Percentiles rank a stretch among this genome's conserved stretches.
phyloP scores from a whole-genome alignment of 2,329 filamentous ascomycete species.

The Teratosphaeria viscida region DNA sequence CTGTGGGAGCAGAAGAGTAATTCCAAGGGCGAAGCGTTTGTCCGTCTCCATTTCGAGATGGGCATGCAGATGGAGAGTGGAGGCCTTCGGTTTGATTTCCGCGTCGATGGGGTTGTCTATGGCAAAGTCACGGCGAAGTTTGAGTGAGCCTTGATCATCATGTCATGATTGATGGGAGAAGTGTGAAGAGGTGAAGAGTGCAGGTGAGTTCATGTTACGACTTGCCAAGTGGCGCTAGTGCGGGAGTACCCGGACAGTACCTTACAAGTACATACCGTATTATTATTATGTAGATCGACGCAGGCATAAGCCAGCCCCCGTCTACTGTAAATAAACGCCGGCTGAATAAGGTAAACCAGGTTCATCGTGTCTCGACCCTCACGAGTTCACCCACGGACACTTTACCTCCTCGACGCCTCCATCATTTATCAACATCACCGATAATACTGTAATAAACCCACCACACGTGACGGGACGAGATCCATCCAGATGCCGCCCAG shows the following conservation, averaged over 20 bases:
- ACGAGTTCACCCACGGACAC: background rate
- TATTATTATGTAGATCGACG: background rate
- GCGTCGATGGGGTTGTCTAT: conserved; percentile 65
- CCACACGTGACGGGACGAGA: too few species aligned
- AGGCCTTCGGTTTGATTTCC: conserved; percentile 62
- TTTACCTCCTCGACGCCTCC: background rate
- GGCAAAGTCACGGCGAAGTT: conserved; percentile 67
- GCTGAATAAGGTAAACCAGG: background rate
- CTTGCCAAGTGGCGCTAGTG: background rate
- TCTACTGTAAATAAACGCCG: background rate
- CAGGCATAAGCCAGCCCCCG: background rate
- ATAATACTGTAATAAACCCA: too few species aligned
- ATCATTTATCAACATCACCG: background rate
- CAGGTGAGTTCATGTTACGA: background rate
- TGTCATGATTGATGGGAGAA: too few species aligned
- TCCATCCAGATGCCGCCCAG: background rate
- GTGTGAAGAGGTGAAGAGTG: background rate
- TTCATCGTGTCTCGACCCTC: background rate
- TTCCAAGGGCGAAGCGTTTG: conserved; percentile 65
- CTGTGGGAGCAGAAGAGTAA: conserved; percentile 69
- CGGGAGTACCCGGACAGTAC: background rate
- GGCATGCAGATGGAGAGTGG: conserved; percentile 73
- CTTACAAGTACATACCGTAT: too few species aligned
- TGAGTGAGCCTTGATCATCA: conserved; percentile 36
- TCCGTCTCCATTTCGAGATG: conserved; percentile 65